Evolutionary conservation across 1,284 basidiomycete species (phyloP).

Genomic region (Trichosporon coremiiforme): DNA sequence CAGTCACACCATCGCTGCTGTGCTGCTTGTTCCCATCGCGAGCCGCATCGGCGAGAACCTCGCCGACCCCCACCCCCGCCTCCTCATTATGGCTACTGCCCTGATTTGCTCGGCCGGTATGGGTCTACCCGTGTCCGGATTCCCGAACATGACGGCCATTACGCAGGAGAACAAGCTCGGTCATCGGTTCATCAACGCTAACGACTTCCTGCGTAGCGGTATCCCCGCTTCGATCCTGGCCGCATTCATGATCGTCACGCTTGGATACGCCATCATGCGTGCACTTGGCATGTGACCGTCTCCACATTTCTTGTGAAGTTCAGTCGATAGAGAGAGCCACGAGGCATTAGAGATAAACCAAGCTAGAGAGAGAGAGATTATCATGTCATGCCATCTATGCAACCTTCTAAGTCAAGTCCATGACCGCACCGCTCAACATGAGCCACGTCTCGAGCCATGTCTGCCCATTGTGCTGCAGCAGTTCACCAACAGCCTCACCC

Average conservation of each 20-base stretch:
- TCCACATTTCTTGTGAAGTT: too few species aligned
- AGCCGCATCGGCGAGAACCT: constrained; percentile 84
- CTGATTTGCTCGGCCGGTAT: constrained; percentile 94
- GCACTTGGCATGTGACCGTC: constrained; percentile 25
- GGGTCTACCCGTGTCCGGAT: constrained; percentile 97
- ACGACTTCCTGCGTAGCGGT: constrained; percentile 91
- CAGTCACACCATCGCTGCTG: constrained; percentile 94
- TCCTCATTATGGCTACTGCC: constrained; percentile 86
- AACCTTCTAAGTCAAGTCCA: constrained; percentile 31
- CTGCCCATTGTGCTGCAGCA: constrained; percentile 26
- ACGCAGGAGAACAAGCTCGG: constrained; percentile 96
- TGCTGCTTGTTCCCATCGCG: constrained; percentile 94
- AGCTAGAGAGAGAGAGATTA: background rate
- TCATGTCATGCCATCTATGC: constrained; percentile 11
- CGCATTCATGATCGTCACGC: constrained; percentile 75
- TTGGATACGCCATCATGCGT: constrained; percentile 69
- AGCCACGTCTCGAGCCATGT: constrained; percentile 48
- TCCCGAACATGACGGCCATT: constrained; percentile 96
- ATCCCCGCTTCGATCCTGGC: constrained; percentile 88
- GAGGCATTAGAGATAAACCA: too few species aligned
- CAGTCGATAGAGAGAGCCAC: too few species aligned
- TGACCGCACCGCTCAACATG: constrained; percentile 40
- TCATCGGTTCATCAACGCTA: constrained; percentile 76
- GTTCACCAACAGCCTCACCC: constrained; percentile 36
- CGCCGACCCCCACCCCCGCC: constrained; percentile 68